Percentiles rank a stretch among this genome's conserved stretches.
phyloP scores from a whole-genome alignment of 306 rosid genomes.

The Chamaecrista fasciculata region DNA sequence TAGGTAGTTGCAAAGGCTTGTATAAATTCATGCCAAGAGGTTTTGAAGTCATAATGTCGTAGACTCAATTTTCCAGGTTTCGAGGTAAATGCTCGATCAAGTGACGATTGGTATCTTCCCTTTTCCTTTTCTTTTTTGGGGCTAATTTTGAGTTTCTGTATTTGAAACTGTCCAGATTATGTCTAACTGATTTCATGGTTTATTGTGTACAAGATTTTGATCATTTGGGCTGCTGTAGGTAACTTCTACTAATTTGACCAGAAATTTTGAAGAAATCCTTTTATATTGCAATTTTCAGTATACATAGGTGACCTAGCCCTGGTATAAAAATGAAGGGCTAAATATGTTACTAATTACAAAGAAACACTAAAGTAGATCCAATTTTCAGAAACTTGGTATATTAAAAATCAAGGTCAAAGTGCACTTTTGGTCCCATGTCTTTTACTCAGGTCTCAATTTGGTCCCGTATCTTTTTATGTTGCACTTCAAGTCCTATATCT shows the following conservation, averaged over 20 bases:
- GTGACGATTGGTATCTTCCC: conserved; percentile 10
- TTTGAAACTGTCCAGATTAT: not conserved
- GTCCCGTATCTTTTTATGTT: too few species aligned
- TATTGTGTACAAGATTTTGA: not conserved
- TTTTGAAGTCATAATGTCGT: not conserved
- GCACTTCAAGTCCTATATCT: too few species aligned
- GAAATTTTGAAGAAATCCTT: conserved; percentile 11
- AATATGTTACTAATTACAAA: not conserved
- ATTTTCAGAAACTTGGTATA: not conserved
- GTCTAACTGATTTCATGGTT: not conserved
- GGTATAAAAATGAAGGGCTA: conserved; percentile 42
- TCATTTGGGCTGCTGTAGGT: conserved; percentile 8
- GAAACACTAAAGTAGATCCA: not conserved
- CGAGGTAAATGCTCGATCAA: not conserved
- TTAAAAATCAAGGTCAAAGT: too few species aligned
- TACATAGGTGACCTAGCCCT: conserved; percentile 43
- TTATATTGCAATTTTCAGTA: conserved; percentile 22
- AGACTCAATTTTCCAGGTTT: not conserved
- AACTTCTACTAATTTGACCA: too few species aligned
- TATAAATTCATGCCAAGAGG: not conserved
- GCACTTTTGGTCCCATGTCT: too few species aligned
- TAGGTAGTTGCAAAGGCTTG: conserved; percentile 23
- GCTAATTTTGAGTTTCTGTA: not conserved
- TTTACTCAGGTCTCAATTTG: too few species aligned
- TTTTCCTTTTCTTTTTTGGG: conserved; percentile 8